Base-by-base conservation (phyloP, 176 grass and related monocot species). In the Oryza rufipogon region DNA sequence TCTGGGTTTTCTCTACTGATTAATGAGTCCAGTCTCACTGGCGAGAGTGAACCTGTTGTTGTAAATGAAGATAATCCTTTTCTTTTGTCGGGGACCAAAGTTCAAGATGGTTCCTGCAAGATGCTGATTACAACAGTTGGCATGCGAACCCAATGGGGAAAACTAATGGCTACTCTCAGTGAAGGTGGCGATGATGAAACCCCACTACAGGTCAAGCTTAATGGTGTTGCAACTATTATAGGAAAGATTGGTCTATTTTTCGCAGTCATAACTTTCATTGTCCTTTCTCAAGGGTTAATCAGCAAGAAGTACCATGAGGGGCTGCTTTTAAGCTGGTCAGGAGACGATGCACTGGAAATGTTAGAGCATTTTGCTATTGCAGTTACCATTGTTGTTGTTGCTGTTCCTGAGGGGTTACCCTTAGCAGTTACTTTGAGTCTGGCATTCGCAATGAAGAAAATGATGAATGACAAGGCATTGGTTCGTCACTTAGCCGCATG, bases 371-470 rank as follows among this genome's bases (percentile, higher is more conserved):
- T 99, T 83, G 93, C 96, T 42, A 93, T 99, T 86, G 96, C 93
- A 75, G 96, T 99, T 85, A 99, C 96, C 22, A 96, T 99, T 78
- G 91, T 99, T 47, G 96, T 99, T 16, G 96, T 99, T 52, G 96
- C 96, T 79, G 96, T 99, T 80, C 96, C 96, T 71, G 96, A 99
- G 87, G 96, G 96, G 3, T 84, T 99, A 76, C 96, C 96, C 44
- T 91, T 99, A 78, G 96, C 96, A 68, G 96, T 99, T 76, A 99
- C 96, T 0, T 79, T 99, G 81, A 96, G 93, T 51, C 96, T 99
- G 56, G 96, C 93, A 64, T 99, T 99, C 84, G 93, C 96, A 76
- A 96, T 99, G 96, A 99, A 99, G 85, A 99, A 99, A 86, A 99
- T 99, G 96, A 99, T 99, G 96, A 94, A 99, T 92, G 96, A 99